Percentiles rank a stretch among this genome's conserved stretches.
phyloP scores from a whole-genome alignment of 306 rosid species.

The Vachellia pachyceras region DNA sequence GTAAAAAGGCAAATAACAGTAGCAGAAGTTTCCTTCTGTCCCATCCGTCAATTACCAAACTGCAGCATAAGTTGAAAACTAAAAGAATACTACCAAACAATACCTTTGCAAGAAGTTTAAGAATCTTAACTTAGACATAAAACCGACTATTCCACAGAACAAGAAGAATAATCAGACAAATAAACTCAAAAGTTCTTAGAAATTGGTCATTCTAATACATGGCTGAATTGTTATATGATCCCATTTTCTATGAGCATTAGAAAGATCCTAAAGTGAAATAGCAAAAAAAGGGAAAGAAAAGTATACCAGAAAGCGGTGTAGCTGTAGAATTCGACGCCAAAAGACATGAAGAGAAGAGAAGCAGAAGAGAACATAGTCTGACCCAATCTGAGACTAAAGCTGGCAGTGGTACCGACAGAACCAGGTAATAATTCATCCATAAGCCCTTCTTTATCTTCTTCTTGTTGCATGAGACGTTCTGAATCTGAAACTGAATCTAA shows the following conservation, averaged over 20 bases:
- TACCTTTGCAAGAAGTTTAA: neutral
- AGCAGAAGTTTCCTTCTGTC: neutral
- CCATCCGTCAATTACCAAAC: neutral
- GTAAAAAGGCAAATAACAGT: neutral
- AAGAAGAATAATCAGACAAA: constrained; percentile 6
- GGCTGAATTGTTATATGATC: neutral
- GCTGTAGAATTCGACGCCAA: constrained; percentile 86
- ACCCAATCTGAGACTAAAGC: constrained; percentile 79
- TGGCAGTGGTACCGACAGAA: constrained; percentile 71
- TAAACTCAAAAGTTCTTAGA: constrained; percentile 5
- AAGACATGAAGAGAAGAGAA: constrained; percentile 88
- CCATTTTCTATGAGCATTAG: neutral
- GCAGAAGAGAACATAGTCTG: constrained; percentile 82
- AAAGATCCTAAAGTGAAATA: neutral
- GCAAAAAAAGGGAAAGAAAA: neutral
- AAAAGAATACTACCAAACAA: neutral
- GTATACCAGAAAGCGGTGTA: constrained; percentile 87
- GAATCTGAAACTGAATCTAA: constrained; percentile 3
- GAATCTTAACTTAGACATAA: neutral
- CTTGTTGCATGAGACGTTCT: constrained; percentile 29
- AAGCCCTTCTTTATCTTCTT: constrained; percentile 32
- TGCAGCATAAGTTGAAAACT: neutral
- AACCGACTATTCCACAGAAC: neutral
- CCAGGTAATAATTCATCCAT: constrained; percentile 79
- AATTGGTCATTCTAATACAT: neutral